Evolutionary conservation across 2,329 filamentous ascomycete genomes (phyloP).

Genomic region (Aspergillus uvarum): DNA sequence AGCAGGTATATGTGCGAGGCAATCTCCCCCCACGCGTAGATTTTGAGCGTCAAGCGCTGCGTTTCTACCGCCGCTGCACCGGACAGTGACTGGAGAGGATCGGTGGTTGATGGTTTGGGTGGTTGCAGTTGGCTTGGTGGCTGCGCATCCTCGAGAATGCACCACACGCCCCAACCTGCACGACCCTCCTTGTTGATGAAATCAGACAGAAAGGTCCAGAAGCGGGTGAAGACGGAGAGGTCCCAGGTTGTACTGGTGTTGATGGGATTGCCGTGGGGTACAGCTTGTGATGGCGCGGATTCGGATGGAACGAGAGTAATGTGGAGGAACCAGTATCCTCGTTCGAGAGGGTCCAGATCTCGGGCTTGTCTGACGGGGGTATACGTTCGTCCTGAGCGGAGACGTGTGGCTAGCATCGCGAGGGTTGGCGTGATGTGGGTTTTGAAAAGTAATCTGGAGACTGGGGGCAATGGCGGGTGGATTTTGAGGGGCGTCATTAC

Average conservation of each 20-base stretch:
- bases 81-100: neutral
- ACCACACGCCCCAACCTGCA: conserved; percentile 50
- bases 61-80: neutral
- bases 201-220: conserved; percentile 43
- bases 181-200: conserved; percentile 40
- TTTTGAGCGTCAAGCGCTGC: conserved; percentile 50
- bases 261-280: neutral
- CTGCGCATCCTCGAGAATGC: conserved; percentile 30
- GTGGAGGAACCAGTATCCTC: conserved; percentile 73
- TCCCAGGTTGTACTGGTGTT: conserved; percentile 29
- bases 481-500: conserved; percentile 44
- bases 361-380: conserved; percentile 52
- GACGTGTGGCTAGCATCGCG: conserved; percentile 53
- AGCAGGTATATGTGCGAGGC: conserved; percentile 72
- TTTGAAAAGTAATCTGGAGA: conserved; percentile 47
- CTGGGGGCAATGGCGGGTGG: conserved; percentile 54
- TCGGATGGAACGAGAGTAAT: conserved; percentile 52
- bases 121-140: neutral
- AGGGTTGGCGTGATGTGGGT: conserved; percentile 60
- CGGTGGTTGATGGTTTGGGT: neutral
- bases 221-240: conserved; percentile 33
- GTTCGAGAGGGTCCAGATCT: conserved; percentile 59
- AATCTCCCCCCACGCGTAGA: conserved; percentile 78
- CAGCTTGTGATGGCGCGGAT: neutral
- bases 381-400: conserved; percentile 56